Evolutionary conservation across 1,139 yeast genomes (phyloP), one percentile per base, ranked within the genome.

Genomic region (Blastobotrys capitulatus): DNA sequence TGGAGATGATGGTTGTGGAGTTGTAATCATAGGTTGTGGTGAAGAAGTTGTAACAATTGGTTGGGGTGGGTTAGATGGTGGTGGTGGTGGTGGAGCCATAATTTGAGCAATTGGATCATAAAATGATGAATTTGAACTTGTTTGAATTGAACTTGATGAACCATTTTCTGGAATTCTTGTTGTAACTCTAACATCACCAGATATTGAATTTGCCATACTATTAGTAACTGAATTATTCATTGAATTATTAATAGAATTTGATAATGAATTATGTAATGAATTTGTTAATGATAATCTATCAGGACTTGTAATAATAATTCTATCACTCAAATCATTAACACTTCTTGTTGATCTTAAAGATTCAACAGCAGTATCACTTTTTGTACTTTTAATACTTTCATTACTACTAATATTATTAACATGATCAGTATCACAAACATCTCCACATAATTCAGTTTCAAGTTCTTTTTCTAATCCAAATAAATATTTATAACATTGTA

Each of bases 401-500:
- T 6, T 13, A 6, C 9, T 3, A 29, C 32, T 26, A n/a, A n/a
- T n/a, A n/a, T n/a, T 32, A 6, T 18, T 5, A 20, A 36, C 25
- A 27, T 40, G 19, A 20, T 42, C 15, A 16, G 15, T 10, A 16
- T 41, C 34, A 34, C 49, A 47, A 22, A n/a, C n/a, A 18, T 38
- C 42, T 8, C 42, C 42, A 42, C 60, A 52, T 45, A 56, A 49
- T 26, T 54, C 63, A 15, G 44, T 45, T 38, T 64, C 68, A 10
- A 60, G 52, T 26, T 58, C 60, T 37, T 60, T 55, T 47, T 69
- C 72, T 50, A 63, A 60, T 27, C 61, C 60, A 50, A 79, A 62
- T 22, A 77, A 63, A 38, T 65, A 66, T 25, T 65, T 58, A 60
- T 76, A 77, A 35, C 73, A 69, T 26, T 64, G 61, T 38, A 72